Evolutionary conservation across 257 asterid species (phyloP), one percentile per base, ranked within the genome.

Genomic region (Nemophila menziesii): DNA sequence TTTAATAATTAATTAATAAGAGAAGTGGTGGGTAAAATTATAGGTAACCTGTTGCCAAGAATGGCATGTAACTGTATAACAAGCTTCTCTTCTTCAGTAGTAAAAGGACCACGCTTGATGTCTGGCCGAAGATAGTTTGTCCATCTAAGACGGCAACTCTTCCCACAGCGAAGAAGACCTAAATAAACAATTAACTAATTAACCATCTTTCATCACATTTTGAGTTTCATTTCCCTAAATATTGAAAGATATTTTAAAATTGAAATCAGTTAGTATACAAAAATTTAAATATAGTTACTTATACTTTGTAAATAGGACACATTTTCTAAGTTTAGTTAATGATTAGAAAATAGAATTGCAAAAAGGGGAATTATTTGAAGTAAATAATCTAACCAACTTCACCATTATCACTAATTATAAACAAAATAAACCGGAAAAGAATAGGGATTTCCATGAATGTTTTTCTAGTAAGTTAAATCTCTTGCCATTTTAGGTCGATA

Each of bases 111-210:
- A 11, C 95, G 82, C 60, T 75, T 87, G 16, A 87, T 87, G 69
- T 83, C 93, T 9, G 97, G 95, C 62, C 95, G 70, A 8, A 87
- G 95, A 55, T 87, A 87, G 71, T 87, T 87, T 8, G 92, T 71
- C 95, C 97, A 87, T 21, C 97, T 64, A 4, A 87, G 70, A 4
- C 97, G 57, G 39, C 97, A 87, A 65, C 97, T 87, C 79, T 87
- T 87, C 51, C 97, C 97, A 46, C 97, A 87, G 0, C 97, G 86
- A 49, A 78, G 83, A 59, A 87, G 93, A 3, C 97, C 97, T 86
- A 56, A 0, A 34, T 16, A 40, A 15, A 19, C 10, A 11, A 41
- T 27, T 14, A 19, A 15, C n/a, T n/a, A n/a, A n/a, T n/a, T n/a
- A 34, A 15, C 5, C 22, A 33, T 13, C 23, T 37, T 49, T 48